These are phyloP conservation scores for Colletotrichum melonis DNA, from an alignment of 2,329 filamentous ascomycete species.

Conservation along the genomic window DNA sequence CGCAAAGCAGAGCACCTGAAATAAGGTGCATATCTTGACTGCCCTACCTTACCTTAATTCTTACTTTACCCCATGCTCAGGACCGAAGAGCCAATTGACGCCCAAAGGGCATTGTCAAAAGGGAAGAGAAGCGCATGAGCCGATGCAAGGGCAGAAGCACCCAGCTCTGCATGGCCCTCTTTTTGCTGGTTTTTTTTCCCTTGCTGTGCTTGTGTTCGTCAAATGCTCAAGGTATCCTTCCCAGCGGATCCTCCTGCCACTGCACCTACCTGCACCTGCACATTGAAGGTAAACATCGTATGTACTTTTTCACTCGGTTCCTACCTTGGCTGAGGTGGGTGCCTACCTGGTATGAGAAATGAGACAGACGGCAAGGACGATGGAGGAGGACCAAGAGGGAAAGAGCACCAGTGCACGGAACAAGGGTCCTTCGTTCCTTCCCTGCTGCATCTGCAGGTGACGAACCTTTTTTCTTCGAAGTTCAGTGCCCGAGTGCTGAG, in stretches of 20 bases:
- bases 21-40: neutral
- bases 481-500: neutral
- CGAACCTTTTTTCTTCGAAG: neutral
- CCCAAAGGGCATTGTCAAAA: neutral
- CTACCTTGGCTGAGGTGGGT: neutral
- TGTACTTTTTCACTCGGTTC: neutral
- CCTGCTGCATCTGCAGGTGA: slow-evolving; percentile 4
- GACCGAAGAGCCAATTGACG: neutral
- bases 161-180: neutral
- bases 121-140: neutral
- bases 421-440: neutral
- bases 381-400: neutral
- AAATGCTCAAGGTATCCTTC: neutral
- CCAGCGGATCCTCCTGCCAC: neutral
- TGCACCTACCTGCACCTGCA: neutral
- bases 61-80: neutral
- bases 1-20: neutral
- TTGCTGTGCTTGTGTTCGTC: neutral
- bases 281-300: neutral
- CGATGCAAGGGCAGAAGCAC: neutral
- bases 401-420: neutral
- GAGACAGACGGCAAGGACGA: slow-evolving; percentile 1
- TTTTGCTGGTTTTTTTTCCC: neutral
- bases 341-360: neutral
- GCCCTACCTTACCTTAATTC: neutral